phyloP scores from a whole-genome alignment of 257 asterid species.

The Striga asiatica region DNA sequence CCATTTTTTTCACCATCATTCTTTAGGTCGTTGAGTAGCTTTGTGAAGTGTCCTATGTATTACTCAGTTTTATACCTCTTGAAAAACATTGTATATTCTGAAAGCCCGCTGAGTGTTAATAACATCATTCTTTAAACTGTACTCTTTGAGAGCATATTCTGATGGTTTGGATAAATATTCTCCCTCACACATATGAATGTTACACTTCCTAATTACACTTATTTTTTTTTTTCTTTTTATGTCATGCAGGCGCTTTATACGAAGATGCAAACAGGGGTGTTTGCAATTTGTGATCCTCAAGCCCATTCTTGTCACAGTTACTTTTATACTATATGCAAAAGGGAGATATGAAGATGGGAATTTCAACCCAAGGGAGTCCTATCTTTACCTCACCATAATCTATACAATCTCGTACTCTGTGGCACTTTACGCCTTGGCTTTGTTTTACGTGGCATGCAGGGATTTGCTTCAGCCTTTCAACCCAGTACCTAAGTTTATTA shows the following conservation, averaged over 20 bases:
- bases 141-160: not conserved
- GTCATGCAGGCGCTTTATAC: constrained; percentile 81
- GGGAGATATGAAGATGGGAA: constrained; percentile 92
- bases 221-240: too few species aligned
- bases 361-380: constrained; percentile 77
- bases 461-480: constrained; percentile 93
- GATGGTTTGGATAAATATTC: not conserved
- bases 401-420: constrained; percentile 83
- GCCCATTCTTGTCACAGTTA: constrained; percentile 68
- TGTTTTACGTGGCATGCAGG: constrained; percentile 92
- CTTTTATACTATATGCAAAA: constrained; percentile 74
- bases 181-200: not conserved
- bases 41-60: not conserved
- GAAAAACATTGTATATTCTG: not conserved
- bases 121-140: not conserved
- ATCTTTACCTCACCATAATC: constrained; percentile 90
- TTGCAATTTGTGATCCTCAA: constrained; percentile 96
- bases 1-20: not conserved
- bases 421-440: constrained; percentile 88
- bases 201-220: constrained; percentile 1
- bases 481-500: constrained; percentile 94
- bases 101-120: not conserved
- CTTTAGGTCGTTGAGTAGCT: constrained; percentile 5
- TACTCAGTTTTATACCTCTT: not conserved
- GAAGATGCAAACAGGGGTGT: constrained; percentile 96